Conservation (phyloP, 2,329 filamentous ascomycete genomes). For the Fusarium pseudograminearum region DNA sequence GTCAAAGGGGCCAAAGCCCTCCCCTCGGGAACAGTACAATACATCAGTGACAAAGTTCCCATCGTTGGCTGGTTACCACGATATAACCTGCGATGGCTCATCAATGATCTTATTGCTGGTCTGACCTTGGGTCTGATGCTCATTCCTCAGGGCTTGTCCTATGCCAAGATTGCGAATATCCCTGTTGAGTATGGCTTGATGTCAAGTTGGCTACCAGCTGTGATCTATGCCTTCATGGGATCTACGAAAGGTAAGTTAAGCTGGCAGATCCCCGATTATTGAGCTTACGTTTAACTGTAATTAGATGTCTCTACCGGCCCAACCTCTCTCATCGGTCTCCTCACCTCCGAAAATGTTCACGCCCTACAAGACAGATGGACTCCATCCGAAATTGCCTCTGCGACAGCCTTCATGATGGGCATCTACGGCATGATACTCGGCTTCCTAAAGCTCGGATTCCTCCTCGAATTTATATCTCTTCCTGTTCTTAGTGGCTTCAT, state of each 20-base stretch:
- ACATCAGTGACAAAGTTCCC: slow-evolving; percentile 70
- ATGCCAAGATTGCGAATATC: slow-evolving; percentile 71
- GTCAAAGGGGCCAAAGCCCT: slow-evolving; percentile 49
- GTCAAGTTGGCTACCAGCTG: slow-evolving; percentile 69
- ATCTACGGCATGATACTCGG: slow-evolving; percentile 70
- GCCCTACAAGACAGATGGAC: slow-evolving; percentile 64
- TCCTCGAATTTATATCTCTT: slow-evolving; percentile 74
- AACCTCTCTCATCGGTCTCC: slow-evolving; percentile 72
- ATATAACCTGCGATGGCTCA: slow-evolving; percentile 71
- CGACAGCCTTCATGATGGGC: slow-evolving; percentile 73
- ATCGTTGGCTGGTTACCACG: slow-evolving; percentile 72
- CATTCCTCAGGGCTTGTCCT: slow-evolving; percentile 72
- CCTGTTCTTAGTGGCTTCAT: slow-evolving; percentile 75
- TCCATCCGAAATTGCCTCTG: slow-evolving; percentile 68
- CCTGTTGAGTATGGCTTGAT: slow-evolving; percentile 71
- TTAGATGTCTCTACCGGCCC: slow-evolving; percentile 72
- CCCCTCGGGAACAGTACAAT: slow-evolving; percentile 66
- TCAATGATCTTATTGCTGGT: slow-evolving; percentile 72
- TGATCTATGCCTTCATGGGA: slow-evolving; percentile 70
- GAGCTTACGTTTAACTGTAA: not conserved
- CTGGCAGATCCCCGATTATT: not conserved
- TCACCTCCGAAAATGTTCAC: slow-evolving; percentile 71
- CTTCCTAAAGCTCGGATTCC: slow-evolving; percentile 71
- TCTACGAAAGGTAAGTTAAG: slow-evolving; percentile 66
- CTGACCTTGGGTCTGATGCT: slow-evolving; percentile 70